These are phyloP conservation scores for Acanthochlamys bracteata DNA, from an alignment of 106 monocot species.

Conservation along the genomic window DNA sequence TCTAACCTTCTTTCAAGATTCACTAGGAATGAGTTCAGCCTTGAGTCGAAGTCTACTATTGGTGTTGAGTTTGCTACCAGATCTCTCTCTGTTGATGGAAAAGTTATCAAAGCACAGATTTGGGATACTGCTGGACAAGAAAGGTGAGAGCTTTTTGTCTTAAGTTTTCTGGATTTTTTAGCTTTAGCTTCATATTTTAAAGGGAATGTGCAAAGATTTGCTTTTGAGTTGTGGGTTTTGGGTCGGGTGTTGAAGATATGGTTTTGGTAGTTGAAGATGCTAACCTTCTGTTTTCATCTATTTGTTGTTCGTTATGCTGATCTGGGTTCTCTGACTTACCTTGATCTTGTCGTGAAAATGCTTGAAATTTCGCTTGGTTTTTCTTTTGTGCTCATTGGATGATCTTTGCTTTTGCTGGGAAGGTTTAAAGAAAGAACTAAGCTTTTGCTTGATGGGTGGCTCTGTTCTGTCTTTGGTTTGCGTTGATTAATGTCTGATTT, in stretches of 20 bases:
- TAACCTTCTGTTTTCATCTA: too few species aligned
- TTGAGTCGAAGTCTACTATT: conserved; percentile 70
- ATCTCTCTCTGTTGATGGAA: conserved; percentile 36
- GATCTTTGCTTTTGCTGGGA: too few species aligned
- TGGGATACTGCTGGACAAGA: conserved; percentile 61
- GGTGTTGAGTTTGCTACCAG: conserved; percentile 68
- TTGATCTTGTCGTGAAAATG: background rate
- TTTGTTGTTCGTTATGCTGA: too few species aligned
- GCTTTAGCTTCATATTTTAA: background rate
- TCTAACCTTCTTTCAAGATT: conserved; percentile 58
- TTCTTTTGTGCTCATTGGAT: too few species aligned
- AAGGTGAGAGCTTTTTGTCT: conserved; percentile 16
- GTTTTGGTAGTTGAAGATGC: background rate
- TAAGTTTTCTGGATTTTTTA: background rate
- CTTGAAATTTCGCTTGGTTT: too few species aligned
- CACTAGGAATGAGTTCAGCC: conserved; percentile 64
- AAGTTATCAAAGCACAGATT: conserved; percentile 58
- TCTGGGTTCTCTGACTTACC: background rate
- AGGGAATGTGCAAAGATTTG: too few species aligned
- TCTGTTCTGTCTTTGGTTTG: too few species aligned
- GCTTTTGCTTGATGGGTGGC: too few species aligned
- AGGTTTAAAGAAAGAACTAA: too few species aligned
- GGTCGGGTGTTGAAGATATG: background rate
- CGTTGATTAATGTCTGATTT: too few species aligned
- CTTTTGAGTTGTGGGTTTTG: background rate